A percentile compares a stretch with the other conserved stretches of the same genome.
Evolutionary conservation across 805 yeast species (phyloP).

Genomic region (baker's yeast (Saccharomyces cerevisiae)): DNA sequence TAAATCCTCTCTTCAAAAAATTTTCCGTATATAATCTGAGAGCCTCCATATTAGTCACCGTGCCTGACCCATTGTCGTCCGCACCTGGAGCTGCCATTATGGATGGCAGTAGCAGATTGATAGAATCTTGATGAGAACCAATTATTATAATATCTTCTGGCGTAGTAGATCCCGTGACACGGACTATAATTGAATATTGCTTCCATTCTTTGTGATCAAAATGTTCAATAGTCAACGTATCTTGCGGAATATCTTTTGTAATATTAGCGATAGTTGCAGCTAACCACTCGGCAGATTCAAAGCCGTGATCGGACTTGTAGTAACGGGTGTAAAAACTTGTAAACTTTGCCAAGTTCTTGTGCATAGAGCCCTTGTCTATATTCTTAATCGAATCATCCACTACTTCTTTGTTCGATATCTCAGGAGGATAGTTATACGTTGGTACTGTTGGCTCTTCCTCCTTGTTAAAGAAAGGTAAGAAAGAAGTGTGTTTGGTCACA

Average conservation of each 20-base stretch:
- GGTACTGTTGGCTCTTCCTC: conserved; percentile 22
- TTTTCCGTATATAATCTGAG: conserved; percentile 48
- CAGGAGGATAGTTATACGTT: conserved; percentile 43
- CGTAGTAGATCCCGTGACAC: conserved; percentile 41
- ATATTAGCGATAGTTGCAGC: conserved; percentile 36
- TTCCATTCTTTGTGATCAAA: conserved; percentile 63
- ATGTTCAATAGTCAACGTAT: conserved; percentile 38
- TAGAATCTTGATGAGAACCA: conserved; percentile 87
- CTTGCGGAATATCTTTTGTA: conserved; percentile 20
- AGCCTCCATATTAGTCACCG: conserved; percentile 68
- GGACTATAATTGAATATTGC: conserved; percentile 68
- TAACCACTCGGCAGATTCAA: conserved; percentile 66
- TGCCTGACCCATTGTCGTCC: conserved; percentile 90
- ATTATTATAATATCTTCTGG: conserved; percentile 51
- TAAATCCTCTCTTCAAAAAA: conserved; percentile 25
- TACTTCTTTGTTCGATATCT: conserved; percentile 30
- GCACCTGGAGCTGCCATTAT: conserved; percentile 82
- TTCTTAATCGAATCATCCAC: conserved; percentile 36
- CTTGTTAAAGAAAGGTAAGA: conserved; percentile 16
- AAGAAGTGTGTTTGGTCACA: conserved; percentile 37
- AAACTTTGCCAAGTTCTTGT: conserved; percentile 49
- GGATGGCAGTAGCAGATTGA: conserved; percentile 64
- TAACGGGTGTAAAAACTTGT: conserved; percentile 69
- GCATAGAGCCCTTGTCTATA: conserved; percentile 42
- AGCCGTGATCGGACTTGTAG: conserved; percentile 65